These are phyloP conservation scores for Backusella australiensis DNA, from an alignment of 192 early-diverging fungal genomes.

Conservation along the genomic window DNA sequence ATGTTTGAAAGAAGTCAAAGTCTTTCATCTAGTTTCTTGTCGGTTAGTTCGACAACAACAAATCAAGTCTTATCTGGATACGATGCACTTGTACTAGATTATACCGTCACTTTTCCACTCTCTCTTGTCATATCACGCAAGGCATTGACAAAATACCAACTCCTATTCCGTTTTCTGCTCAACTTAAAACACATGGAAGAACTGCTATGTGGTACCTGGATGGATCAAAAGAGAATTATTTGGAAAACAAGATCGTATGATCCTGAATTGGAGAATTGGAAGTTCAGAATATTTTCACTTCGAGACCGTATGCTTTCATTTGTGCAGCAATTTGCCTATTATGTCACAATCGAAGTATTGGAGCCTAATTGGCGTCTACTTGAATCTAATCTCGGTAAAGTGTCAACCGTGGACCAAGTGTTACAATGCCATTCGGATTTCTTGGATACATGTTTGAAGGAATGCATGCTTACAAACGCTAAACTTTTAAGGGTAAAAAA, in stretches of 20 bases:
- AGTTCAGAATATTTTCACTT: conserved; percentile 67
- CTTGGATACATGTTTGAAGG: conserved; percentile 83
- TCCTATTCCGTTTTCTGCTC: conserved; percentile 86
- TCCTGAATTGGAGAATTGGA: conserved; percentile 50
- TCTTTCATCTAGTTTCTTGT: neutral
- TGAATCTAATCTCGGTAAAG: conserved; percentile 57
- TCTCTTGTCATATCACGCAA: conserved; percentile 85
- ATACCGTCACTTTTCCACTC: conserved; percentile 85
- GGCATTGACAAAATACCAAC: conserved; percentile 86
- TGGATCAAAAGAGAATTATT: conserved; percentile 54
- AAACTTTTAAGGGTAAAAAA: conserved; percentile 77
- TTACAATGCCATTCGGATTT: conserved; percentile 78
- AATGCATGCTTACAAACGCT: conserved; percentile 84
- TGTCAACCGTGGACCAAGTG: conserved; percentile 86
- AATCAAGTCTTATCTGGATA: conserved; percentile 49
- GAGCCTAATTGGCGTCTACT: conserved; percentile 87
- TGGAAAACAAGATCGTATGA: conserved; percentile 46
- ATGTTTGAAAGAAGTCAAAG: conserved; percentile 11
- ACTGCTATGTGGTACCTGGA: conserved; percentile 76
- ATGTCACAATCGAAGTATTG: conserved; percentile 88
- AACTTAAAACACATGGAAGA: conserved; percentile 89
- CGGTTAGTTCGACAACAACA: neutral
- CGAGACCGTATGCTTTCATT: conserved; percentile 86
- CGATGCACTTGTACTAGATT: conserved; percentile 77
- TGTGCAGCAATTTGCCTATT: conserved; percentile 90